Conservation (phyloP, 1,284 basidiomycete species). For the Neonothopanus nambi region DNA sequence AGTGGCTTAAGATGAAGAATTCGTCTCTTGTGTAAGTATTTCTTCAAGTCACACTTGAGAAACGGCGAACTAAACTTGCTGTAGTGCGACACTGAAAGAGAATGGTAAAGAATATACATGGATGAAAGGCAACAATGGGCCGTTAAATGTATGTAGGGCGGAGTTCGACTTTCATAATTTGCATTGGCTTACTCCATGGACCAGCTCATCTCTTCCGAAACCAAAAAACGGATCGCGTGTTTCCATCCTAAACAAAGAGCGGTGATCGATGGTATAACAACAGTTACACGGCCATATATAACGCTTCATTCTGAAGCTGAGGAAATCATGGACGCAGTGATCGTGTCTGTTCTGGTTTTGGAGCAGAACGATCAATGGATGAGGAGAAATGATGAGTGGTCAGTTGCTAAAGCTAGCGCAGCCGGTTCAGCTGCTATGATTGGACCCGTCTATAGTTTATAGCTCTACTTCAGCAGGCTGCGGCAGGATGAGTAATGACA, state of each 20-base stretch:
- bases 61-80: too few relatives aligned
- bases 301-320: background rate
- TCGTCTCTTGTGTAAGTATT: background rate
- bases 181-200: background rate
- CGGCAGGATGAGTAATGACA: too few relatives aligned
- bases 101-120: constrained; percentile 1
- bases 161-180: too few relatives aligned
- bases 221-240: background rate
- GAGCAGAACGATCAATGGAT: background rate
- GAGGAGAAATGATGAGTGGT: constrained; percentile 3
- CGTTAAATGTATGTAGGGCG: background rate
- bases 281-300: background rate
- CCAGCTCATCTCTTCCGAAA: background rate
- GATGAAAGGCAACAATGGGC: constrained; percentile 4
- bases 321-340: background rate
- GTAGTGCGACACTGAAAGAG: constrained; percentile 1
- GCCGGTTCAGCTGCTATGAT: too few relatives aligned
- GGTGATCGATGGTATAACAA: background rate
- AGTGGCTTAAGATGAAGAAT: background rate
- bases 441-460: too few relatives aligned
- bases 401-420: too few relatives aligned
- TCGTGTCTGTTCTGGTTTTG: background rate
- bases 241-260: background rate
- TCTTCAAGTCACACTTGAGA: too few relatives aligned
- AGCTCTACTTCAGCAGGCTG: too few relatives aligned